Evolutionary conservation across 768 basidiomycete species (phyloP).

Genomic region (Termitomyces sp.): DNA sequence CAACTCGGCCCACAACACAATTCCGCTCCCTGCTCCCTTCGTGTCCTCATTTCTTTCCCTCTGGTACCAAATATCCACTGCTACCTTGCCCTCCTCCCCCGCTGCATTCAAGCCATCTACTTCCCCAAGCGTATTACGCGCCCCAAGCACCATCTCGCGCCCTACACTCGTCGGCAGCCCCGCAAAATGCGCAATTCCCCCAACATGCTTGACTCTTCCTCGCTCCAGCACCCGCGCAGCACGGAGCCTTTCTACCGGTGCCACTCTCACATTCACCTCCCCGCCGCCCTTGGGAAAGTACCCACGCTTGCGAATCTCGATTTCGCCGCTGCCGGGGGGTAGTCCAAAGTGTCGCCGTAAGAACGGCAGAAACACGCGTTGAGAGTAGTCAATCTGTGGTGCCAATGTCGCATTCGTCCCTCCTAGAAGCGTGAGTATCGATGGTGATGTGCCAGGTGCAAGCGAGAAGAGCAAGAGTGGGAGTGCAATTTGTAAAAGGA

Average conservation of each 20-base stretch:
- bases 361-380: conserved; percentile 65
- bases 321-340: conserved; percentile 25
- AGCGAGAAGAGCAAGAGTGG: conserved; percentile 60
- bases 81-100: conserved; percentile 12
- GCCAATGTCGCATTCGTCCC: conserved; percentile 70
- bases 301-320: conserved; percentile 52
- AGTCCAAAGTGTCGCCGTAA: conserved; percentile 47
- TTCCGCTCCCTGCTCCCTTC: conserved; percentile 63
- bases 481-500: conserved; percentile 66
- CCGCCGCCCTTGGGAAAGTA: conserved; percentile 77
- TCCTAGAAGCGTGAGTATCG: conserved; percentile 52
- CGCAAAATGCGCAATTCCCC: conserved; percentile 61
- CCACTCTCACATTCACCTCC: conserved; percentile 38
- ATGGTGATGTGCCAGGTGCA: conserved; percentile 20
- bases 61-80: conserved; percentile 32
- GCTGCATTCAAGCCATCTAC: conserved; percentile 13
- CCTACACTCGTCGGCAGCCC: conserved; percentile 56
- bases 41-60: conserved; percentile 39
- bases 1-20: conserved; percentile 72
- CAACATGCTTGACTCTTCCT: conserved; percentile 43
- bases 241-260: conserved; percentile 28
- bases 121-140: conserved; percentile 33
- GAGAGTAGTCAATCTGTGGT: conserved; percentile 72
- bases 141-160: conserved; percentile 50
- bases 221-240: conserved; percentile 48